phyloP scores from a whole-genome alignment of 352 stramenopile species.

The Phytophthora pini region DNA sequence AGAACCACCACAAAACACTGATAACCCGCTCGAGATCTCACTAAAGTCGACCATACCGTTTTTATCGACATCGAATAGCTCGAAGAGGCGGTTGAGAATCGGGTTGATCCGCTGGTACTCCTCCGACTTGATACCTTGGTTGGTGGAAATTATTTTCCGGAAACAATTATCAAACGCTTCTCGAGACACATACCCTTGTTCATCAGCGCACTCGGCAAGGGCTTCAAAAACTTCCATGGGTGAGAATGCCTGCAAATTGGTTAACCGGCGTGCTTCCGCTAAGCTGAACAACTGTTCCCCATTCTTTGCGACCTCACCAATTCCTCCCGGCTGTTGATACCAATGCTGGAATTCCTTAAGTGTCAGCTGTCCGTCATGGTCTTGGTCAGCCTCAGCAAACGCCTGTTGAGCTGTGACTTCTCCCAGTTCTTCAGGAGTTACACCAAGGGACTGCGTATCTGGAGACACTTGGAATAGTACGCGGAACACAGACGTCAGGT shows the following conservation, averaged over 20 bases:
- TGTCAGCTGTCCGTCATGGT: slow-evolving; percentile 79
- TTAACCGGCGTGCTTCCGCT: slow-evolving; percentile 70
- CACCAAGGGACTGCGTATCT: slow-evolving; percentile 58
- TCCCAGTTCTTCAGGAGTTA: slow-evolving; percentile 82
- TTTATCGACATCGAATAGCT: slow-evolving; percentile 86
- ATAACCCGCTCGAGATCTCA: slow-evolving; percentile 87
- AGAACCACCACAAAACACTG: slow-evolving; percentile 84
- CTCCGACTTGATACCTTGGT: slow-evolving; percentile 52
- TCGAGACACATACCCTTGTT: slow-evolving; percentile 77
- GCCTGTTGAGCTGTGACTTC: slow-evolving; percentile 82
- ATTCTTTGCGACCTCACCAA: slow-evolving; percentile 80
- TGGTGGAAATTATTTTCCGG: slow-evolving; percentile 70
- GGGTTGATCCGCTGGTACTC: slow-evolving; percentile 74
- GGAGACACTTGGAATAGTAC: slow-evolving; percentile 86
- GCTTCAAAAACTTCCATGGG: slow-evolving; percentile 84
- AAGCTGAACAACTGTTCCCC: slow-evolving; percentile 83
- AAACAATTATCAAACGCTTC: slow-evolving; percentile 83
- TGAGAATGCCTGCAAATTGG: slow-evolving; percentile 76
- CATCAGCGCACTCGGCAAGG: slow-evolving; percentile 69
- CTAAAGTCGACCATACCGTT: slow-evolving; percentile 88
- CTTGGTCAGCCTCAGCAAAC: slow-evolving; percentile 69
- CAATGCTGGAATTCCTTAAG: slow-evolving; percentile 89
- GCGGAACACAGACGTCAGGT: slow-evolving; percentile 88
- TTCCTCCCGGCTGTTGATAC: slow-evolving; percentile 79
- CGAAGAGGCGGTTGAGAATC: slow-evolving; percentile 83